Conservation (phyloP, 2,329 filamentous ascomycete genomes). For the Penicillium occitanis region DNA sequence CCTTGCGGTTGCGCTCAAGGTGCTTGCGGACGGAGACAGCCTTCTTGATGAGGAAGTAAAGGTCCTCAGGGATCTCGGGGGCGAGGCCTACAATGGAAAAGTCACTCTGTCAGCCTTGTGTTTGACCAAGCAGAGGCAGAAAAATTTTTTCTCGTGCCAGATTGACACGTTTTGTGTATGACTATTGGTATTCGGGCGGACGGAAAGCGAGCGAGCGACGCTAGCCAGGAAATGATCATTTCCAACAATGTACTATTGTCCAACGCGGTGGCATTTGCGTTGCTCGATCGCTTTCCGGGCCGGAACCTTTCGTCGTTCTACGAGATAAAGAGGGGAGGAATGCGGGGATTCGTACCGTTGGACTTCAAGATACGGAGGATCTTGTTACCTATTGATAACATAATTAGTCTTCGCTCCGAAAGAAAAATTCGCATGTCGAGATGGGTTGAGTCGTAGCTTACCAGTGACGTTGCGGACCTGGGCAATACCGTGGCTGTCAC, state of each 20-base stretch:
- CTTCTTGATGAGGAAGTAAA: conserved; percentile 99
- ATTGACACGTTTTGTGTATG: not conserved
- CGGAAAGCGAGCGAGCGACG: not conserved
- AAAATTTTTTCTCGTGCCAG: conserved; percentile 24
- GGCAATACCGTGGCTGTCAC: conserved; percentile 96
- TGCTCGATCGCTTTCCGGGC: not conserved
- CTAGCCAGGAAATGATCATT: not conserved
- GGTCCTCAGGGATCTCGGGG: conserved; percentile 97
- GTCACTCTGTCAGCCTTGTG: conserved; percentile 85
- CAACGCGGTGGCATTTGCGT: not conserved
- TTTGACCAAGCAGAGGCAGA: conserved; percentile 83
- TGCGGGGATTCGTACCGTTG: conserved; percentile 68
- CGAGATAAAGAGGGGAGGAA: conserved; percentile 7
- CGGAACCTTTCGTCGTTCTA: conserved; percentile 10
- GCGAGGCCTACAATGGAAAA: conserved; percentile 76
- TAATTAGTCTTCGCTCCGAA: conserved; percentile 39
- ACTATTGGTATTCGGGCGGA: not conserved
- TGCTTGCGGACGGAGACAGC: conserved; percentile 99
- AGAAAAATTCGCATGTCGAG: not conserved
- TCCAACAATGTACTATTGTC: not conserved
- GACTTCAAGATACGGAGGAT: conserved; percentile 99
- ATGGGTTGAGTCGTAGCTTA: conserved; percentile 50
- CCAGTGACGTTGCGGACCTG: conserved; percentile 97
- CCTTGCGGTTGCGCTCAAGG: conserved; percentile 99
- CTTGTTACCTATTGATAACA: conserved; percentile 77